Conservation (phyloP, 2,329 filamentous ascomycete species). For the Talaromyces sp. region DNA sequence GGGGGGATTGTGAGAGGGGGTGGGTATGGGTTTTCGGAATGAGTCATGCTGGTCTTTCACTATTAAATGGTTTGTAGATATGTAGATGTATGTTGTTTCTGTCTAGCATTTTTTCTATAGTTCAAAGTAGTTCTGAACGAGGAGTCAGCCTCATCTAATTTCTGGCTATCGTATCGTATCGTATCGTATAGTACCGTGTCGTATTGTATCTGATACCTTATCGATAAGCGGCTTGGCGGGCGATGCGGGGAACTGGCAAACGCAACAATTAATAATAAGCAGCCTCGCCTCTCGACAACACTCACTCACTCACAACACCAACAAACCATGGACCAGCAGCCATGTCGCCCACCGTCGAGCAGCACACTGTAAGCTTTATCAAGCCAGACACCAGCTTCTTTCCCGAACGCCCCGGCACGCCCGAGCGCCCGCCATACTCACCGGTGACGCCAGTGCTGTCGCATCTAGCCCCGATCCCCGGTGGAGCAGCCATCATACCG, state of each 20-base stretch:
- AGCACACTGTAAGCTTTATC: conserved; percentile 6
- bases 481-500: conserved; percentile 26
- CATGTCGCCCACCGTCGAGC: conserved; percentile 30
- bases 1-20: conserved; percentile 16
- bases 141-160: too few species aligned
- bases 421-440: conserved; percentile 42
- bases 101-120: not conserved
- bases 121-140: too few species aligned
- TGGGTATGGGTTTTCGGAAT: conserved; percentile 12
- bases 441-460: conserved; percentile 42
- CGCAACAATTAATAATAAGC: not conserved
- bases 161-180: too few species aligned
- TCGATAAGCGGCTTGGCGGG: not conserved
- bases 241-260: not conserved
- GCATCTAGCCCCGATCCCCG: conserved; percentile 26
- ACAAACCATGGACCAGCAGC: not conserved
- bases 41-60: not conserved
- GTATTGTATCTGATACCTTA: not conserved
- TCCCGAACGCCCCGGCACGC: conserved; percentile 30
- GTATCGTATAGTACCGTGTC: too few species aligned
- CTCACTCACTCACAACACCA: not conserved
- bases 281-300: not conserved
- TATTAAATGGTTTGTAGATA: too few species aligned
- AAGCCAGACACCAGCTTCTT: conserved; percentile 14
- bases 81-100: not conserved